Evolutionary conservation across 306 rosid species (phyloP).

Genomic region (Elaeagnus macrophylla): DNA sequence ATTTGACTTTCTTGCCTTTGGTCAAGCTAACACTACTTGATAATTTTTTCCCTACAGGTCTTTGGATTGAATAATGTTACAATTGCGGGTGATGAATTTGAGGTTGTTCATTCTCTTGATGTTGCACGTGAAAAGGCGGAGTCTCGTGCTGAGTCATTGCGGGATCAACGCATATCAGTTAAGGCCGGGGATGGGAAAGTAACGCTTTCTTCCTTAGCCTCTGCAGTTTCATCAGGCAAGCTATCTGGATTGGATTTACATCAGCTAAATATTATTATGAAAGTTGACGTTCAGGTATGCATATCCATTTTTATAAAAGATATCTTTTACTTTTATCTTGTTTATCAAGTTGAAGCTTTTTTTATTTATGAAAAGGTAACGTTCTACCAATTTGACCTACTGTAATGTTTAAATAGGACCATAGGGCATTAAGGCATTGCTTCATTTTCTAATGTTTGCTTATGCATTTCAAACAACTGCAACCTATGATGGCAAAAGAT

Average conservation of each 20-base stretch:
- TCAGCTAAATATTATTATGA: conserved; percentile 80
- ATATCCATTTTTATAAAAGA: conserved; percentile 7
- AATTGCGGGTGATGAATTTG: conserved; percentile 87
- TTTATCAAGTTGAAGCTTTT: not conserved
- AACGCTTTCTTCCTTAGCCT: conserved; percentile 95
- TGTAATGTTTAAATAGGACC: too few relatives aligned
- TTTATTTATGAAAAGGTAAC: conserved; percentile 10
- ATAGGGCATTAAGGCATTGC: too few relatives aligned
- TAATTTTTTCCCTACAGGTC: conserved; percentile 38
- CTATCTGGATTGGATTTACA: conserved; percentile 90
- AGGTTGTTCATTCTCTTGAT: conserved; percentile 76
- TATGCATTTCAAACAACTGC: too few relatives aligned
- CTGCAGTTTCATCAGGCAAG: conserved; percentile 81
- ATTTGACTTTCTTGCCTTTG: not conserved
- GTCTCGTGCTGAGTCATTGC: conserved; percentile 54
- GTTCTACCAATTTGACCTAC: conserved; percentile 9
- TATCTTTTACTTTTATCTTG: not conserved
- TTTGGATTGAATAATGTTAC: conserved; percentile 90
- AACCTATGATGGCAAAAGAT: too few relatives aligned
- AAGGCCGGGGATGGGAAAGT: conserved; percentile 97
- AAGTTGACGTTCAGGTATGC: conserved; percentile 97
- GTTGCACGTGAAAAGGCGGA: conserved; percentile 91
- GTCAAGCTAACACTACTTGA: conserved; percentile 1
- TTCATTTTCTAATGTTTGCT: too few relatives aligned
- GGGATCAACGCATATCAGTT: conserved; percentile 84